Evolutionary conservation across 192 early-diverging fungal genomes (phyloP).

Genomic region (Allomyces macrogynus): DNA sequence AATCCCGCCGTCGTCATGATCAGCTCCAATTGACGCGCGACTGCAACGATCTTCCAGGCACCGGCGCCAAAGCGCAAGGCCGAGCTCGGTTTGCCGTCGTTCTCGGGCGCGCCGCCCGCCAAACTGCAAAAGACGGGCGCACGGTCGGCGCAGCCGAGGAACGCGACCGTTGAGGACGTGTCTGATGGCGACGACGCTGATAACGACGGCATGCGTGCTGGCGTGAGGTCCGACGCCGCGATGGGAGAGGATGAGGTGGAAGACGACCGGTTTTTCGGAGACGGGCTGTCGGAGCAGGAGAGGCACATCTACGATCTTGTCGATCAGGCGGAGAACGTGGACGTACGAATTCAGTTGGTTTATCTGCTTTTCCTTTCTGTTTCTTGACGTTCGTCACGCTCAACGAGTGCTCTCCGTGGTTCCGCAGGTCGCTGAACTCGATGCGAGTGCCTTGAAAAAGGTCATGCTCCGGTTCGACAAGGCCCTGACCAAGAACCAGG

Average conservation of each 20-base stretch:
- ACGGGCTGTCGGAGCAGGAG: constrained; percentile 30
- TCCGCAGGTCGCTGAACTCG: constrained; percentile 32
- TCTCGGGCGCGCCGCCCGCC: background rate
- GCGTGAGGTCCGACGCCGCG: no score
- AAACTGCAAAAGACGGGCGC: background rate
- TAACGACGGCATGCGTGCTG: background rate
- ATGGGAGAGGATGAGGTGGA: constrained; percentile 14
- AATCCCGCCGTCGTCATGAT: no score
- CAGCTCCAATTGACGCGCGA: no score
- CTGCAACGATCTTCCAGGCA: background rate
- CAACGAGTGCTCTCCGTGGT: constrained; percentile 3
- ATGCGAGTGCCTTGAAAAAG: constrained; percentile 41
- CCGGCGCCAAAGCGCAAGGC: background rate
- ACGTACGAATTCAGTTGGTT: background rate
- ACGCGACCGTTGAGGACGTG: background rate
- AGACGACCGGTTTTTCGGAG: constrained; percentile 65
- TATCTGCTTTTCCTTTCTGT: background rate
- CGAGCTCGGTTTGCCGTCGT: background rate
- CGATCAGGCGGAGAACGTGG: no score
- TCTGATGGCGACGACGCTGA: background rate
- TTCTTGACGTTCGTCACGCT: background rate
- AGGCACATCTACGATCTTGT: background rate
- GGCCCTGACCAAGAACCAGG: constrained; percentile 68
- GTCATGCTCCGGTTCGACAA: constrained; percentile 69
- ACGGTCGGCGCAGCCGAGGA: background rate